phyloP scores from a whole-genome alignment of 169 alveolate species.

The Pseudocohnilembus persalinus region DNA sequence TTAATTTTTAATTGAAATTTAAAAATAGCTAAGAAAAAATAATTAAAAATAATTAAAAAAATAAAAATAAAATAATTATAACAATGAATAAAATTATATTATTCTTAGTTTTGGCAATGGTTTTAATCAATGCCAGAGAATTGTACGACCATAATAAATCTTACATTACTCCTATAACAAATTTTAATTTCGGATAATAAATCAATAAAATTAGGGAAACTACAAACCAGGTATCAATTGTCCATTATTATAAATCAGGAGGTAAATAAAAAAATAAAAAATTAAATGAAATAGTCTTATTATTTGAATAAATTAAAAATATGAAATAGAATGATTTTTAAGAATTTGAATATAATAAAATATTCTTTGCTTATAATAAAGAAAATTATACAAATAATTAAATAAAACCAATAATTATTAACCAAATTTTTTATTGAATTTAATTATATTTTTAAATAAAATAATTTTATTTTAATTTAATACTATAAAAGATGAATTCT shows the following conservation, averaged over 20 bases:
- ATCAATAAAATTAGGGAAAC: constrained; percentile 35
- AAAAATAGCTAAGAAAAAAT: no score
- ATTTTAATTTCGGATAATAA: constrained; percentile 24
- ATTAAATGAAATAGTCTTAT: neutral
- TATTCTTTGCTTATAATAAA: no score
- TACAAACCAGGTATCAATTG: constrained; percentile 58
- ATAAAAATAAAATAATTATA: no score
- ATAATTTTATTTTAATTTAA: neutral
- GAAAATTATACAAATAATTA: no score
- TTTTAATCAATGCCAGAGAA: neutral
- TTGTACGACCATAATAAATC: constrained; percentile 38
- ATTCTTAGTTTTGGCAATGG: neutral
- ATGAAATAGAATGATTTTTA: neutral
- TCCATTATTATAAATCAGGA: constrained; percentile 68
- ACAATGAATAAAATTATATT: neutral
- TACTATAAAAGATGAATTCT: constrained; percentile 53
- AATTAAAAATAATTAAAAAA: no score
- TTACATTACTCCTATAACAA: constrained; percentile 26
- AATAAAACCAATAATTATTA: neutral
- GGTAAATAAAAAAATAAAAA: constrained; percentile 62
- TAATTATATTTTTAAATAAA: neutral
- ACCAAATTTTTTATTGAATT: neutral
- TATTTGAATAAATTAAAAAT: neutral
- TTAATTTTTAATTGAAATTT: no score
- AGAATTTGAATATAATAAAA: neutral